Evolutionary conservation across 2,329 filamentous ascomycete genomes (phyloP).

Genomic region (Colletotrichum euphorbiae): DNA sequence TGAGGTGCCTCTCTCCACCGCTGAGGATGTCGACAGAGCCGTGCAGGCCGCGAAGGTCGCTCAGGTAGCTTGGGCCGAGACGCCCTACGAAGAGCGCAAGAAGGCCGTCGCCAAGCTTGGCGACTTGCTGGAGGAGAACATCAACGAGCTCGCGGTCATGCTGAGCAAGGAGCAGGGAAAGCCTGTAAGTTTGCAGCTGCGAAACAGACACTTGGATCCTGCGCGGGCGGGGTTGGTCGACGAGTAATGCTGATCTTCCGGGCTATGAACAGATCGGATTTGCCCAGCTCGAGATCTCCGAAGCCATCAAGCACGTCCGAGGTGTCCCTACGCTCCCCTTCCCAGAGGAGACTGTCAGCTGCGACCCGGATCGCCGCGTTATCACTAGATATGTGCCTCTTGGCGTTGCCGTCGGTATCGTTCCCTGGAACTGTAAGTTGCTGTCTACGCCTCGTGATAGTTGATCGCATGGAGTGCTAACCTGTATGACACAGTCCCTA

Average conservation of each 20-base stretch:
- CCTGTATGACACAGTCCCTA: constrained; percentile 15
- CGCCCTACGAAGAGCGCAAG: constrained; percentile 48
- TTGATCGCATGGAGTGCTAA: background rate
- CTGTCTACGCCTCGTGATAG: constrained; percentile 49
- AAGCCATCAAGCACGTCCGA: constrained; percentile 33
- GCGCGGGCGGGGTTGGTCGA: background rate
- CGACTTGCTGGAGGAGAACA: constrained; percentile 39
- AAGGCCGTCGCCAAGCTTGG: constrained; percentile 40
- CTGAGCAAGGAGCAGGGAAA: constrained; percentile 43
- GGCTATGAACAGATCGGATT: constrained; percentile 13
- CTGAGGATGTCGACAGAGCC: constrained; percentile 62
- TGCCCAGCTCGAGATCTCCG: constrained; percentile 28
- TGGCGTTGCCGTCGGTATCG: constrained; percentile 57
- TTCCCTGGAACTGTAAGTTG: constrained; percentile 66
- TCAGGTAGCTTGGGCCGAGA: constrained; percentile 53
- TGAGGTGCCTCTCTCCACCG: constrained; percentile 61
- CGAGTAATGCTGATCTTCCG: constrained; percentile 5
- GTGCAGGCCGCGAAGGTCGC: constrained; percentile 60
- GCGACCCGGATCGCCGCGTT: constrained; percentile 46
- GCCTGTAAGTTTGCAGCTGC: constrained; percentile 34
- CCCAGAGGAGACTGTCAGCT: constrained; percentile 39
- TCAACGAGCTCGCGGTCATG: constrained; percentile 31
- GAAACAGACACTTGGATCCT: constrained; percentile 3
- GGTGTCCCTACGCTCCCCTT: constrained; percentile 25
- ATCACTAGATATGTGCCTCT: constrained; percentile 52